These are phyloP conservation scores for Tolypocladium tropicale DNA, from an alignment of 2,329 filamentous ascomycete genomes.

Conservation along the genomic window DNA sequence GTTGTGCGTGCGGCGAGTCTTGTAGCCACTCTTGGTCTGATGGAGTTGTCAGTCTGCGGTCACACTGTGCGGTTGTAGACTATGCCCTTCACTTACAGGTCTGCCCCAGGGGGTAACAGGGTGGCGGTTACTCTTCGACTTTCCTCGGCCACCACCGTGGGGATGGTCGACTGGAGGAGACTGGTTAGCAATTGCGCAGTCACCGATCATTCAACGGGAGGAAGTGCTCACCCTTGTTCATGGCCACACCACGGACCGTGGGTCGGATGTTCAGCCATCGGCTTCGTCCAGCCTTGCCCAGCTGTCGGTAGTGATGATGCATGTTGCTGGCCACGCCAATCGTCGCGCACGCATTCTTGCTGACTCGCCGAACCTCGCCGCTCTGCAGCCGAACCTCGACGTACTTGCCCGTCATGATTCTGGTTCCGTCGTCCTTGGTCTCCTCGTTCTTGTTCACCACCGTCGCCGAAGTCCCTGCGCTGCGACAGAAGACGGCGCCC, in stretches of 20 bases:
- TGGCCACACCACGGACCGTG: slow-evolving; percentile 92
- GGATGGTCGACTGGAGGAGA: slow-evolving; percentile 67
- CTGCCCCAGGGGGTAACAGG: slow-evolving; percentile 95
- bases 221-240: slow-evolving; percentile 71
- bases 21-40: slow-evolving; percentile 75
- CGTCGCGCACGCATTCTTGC: slow-evolving; percentile 87
- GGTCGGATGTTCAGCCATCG: slow-evolving; percentile 91
- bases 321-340: slow-evolving; percentile 91
- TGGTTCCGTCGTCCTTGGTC: slow-evolving; percentile 47
- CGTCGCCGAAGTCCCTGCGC: slow-evolving; percentile 84
- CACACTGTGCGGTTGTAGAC: not conserved
- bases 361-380: slow-evolving; percentile 82
- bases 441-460: slow-evolving; percentile 84
- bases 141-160: slow-evolving; percentile 97
- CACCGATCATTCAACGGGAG: rapidly evolving
- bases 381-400: slow-evolving; percentile 84
- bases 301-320: slow-evolving; percentile 77
- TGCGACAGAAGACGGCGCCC: slow-evolving; percentile 83
- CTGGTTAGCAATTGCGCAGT: not conserved
- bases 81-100: slow-evolving; percentile 54
- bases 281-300: slow-evolving; percentile 90
- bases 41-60: not conserved
- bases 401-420: slow-evolving; percentile 59
- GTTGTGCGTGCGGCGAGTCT: slow-evolving; percentile 82
- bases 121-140: slow-evolving; percentile 95